These are phyloP conservation scores for Phytophthora multivora DNA, from an alignment of 352 stramenopile species.

Conservation along the genomic window DNA sequence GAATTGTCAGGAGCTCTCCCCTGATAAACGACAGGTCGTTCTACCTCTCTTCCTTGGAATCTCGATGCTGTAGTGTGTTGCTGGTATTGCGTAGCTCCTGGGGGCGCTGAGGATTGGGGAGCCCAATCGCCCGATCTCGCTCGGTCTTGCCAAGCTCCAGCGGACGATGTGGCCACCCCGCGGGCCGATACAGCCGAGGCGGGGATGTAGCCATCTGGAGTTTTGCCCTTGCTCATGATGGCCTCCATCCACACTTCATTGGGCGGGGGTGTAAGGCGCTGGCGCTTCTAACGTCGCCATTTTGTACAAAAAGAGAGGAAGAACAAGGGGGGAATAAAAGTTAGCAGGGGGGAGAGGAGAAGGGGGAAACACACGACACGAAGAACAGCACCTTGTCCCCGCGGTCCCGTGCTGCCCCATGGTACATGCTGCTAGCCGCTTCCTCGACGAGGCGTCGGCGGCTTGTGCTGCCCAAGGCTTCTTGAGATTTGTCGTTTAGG, in stretches of 20 bases:
- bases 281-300: slow-evolving; percentile 21
- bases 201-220: slow-evolving; percentile 28
- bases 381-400: slow-evolving; percentile 33
- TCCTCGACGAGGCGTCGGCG: slow-evolving; percentile 13
- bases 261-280: slow-evolving; percentile 39
- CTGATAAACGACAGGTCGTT: slow-evolving; percentile 12
- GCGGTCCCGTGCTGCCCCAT: slow-evolving; percentile 22
- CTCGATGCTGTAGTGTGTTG: slow-evolving; percentile 5
- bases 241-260: slow-evolving; percentile 77
- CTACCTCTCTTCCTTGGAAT: slow-evolving; percentile 16
- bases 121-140: background rate
- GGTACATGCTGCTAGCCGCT: slow-evolving; percentile 34
- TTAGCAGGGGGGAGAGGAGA: slow-evolving; percentile 6
- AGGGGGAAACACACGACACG: background rate
- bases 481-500: slow-evolving; percentile 23
- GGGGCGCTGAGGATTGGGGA: background rate
- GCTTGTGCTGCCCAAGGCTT: slow-evolving; percentile 9
- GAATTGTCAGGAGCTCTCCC: slow-evolving; percentile 3
- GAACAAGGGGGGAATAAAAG: background rate
- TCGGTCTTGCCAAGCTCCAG: slow-evolving; percentile 15
- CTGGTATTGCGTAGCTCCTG: slow-evolving; percentile 9
- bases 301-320: background rate
- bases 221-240: slow-evolving; percentile 70
- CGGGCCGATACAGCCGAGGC: background rate
- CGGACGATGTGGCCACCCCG: slow-evolving; percentile 3